A percentile compares a stretch with the other conserved stretches of the same genome.
These are phyloP conservation scores for Podaxis sp. DNA, from an alignment of 768 basidiomycete genomes.

Conservation along the genomic window DNA sequence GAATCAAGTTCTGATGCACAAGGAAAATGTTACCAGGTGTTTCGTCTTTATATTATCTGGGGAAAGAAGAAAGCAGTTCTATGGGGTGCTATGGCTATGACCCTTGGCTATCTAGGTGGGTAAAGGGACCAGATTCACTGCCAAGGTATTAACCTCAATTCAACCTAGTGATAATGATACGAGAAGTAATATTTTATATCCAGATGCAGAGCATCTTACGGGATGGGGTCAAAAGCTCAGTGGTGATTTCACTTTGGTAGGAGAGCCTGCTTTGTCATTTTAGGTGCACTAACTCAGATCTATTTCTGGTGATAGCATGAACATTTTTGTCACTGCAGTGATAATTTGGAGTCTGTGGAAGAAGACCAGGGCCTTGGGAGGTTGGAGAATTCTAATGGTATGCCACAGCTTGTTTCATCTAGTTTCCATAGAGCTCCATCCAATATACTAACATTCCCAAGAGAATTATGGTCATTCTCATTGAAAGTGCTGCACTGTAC, in stretches of 20 bases:
- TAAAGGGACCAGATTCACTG: background rate
- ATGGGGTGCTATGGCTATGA: background rate
- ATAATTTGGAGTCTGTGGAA: background rate
- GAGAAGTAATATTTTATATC: background rate
- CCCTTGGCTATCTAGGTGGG: background rate
- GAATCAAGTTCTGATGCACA: background rate
- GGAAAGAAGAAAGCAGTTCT: background rate
- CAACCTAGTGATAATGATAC: background rate
- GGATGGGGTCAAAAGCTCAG: background rate
- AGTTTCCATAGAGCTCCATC: background rate
- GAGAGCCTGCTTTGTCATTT: background rate
- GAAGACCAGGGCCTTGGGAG: background rate
- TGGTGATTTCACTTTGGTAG: background rate
- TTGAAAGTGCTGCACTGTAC: slow-evolving; percentile 18
- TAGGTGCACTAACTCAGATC: background rate
- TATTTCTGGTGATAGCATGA: background rate
- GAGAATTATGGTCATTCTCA: slow-evolving; percentile 11
- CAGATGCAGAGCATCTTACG: background rate
- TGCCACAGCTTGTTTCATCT: background rate
- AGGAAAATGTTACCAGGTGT: background rate
- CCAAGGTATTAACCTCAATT: background rate
- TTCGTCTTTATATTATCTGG: slow-evolving; percentile 7
- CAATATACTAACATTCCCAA: background rate
- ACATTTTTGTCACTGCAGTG: background rate
- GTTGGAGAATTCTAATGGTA: background rate